Evolutionary conservation across 257 asterid species (phyloP).

Genomic region (Rehmannia glutinosa): DNA sequence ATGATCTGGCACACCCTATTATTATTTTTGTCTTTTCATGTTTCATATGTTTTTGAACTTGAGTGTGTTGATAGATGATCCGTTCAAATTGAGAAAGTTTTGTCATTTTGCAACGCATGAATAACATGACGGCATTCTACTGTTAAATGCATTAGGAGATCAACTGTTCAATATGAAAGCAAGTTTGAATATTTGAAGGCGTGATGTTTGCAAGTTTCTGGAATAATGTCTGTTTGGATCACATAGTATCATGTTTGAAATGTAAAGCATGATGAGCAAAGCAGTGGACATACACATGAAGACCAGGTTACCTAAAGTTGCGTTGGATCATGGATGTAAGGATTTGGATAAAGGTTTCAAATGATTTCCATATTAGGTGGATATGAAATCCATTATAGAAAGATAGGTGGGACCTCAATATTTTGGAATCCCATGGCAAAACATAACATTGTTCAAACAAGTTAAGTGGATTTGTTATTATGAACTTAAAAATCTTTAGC

Average conservation of each 20-base stretch:
- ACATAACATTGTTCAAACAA: background rate
- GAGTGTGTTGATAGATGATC: background rate
- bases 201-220: background rate
- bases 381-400: too few relatives aligned
- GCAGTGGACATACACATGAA: background rate
- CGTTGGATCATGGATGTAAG: too few relatives aligned
- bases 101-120: background rate
- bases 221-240: background rate
- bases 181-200: background rate
- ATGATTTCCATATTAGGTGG: background rate
- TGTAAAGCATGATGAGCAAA: background rate
- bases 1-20: background rate
- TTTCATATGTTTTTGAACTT: conserved; percentile 9
- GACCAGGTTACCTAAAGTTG: background rate
- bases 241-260: background rate
- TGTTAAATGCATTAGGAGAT: background rate
- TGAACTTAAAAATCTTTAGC: background rate
- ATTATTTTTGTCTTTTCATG: background rate
- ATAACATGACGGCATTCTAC: background rate
- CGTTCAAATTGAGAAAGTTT: background rate
- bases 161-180: background rate
- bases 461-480: background rate
- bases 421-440: background rate
- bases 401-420: background rate
- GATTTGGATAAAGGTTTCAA: background rate